Evolutionary conservation across 257 asterid species (phyloP).

Genomic region (Galeopsis tetrahit): DNA sequence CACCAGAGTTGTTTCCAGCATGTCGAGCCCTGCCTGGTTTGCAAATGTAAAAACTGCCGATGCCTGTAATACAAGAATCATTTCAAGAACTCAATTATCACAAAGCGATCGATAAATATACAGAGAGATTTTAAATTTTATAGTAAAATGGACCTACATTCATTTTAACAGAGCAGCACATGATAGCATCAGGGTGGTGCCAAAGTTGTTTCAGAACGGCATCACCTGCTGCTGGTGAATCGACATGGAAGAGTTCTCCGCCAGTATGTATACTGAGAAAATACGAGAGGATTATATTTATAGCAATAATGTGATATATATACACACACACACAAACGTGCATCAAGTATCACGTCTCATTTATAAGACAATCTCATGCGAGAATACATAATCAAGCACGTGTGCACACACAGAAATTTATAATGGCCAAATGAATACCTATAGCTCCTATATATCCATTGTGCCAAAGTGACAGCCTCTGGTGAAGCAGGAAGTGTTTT

Average conservation of each 20-base stretch:
- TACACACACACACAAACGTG: too few species aligned
- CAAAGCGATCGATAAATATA: background rate
- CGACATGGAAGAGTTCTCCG: slow-evolving; percentile 63
- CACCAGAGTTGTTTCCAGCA: slow-evolving; percentile 93
- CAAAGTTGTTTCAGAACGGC: slow-evolving; percentile 81
- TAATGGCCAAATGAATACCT: slow-evolving; percentile 44
- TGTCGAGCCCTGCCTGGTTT: slow-evolving; percentile 95
- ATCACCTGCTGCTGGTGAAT: slow-evolving; percentile 58
- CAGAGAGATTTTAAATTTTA: background rate
- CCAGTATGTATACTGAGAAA: slow-evolving; percentile 75
- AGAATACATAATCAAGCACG: too few species aligned
- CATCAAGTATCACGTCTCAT: too few species aligned
- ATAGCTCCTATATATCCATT: slow-evolving; percentile 87
- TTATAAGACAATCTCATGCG: too few species aligned
- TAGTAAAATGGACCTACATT: slow-evolving; percentile 48
- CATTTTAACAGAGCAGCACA: slow-evolving; percentile 93
- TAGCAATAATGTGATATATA: too few species aligned
- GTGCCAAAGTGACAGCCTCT: slow-evolving; percentile 79
- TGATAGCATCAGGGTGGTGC: slow-evolving; percentile 85
- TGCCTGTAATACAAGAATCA: slow-evolving; percentile 51
- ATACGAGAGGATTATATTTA: background rate
- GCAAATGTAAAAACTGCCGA: slow-evolving; percentile 86
- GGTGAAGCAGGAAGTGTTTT: slow-evolving; percentile 78
- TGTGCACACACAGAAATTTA: background rate
- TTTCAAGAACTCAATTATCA: background rate